Conservation (phyloP, 768 basidiomycete genomes). For the Podaxis carcinomalis region DNA sequence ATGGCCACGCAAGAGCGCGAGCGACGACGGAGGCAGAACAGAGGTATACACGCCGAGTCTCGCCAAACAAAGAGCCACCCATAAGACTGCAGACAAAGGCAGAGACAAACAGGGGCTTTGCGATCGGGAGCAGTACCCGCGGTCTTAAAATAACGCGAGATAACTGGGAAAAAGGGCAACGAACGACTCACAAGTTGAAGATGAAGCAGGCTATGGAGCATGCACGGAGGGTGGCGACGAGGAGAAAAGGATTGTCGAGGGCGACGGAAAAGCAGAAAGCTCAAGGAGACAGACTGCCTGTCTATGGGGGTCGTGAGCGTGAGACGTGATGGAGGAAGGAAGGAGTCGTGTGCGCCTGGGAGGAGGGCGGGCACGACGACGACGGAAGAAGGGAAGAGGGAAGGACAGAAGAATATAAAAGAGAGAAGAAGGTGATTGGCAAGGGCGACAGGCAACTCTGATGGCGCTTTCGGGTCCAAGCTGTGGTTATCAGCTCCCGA, state of each 20-base stretch:
- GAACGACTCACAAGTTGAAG: slow-evolving; percentile 5
- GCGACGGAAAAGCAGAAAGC: neutral
- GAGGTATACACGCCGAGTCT: neutral
- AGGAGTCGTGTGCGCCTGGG: slow-evolving; percentile 23
- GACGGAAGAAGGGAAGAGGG: slow-evolving; percentile 25
- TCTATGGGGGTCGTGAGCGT: slow-evolving; percentile 36
- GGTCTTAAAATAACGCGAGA: slow-evolving; percentile 5
- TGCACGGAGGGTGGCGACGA: neutral
- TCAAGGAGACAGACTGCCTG: slow-evolving; percentile 19
- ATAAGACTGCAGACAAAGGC: neutral
- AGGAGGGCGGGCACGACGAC: slow-evolving; percentile 38
- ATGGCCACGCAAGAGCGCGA: neutral
- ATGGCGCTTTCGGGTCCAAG: slow-evolving; percentile 12
- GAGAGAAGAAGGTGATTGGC: slow-evolving; percentile 19
- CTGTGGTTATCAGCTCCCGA: slow-evolving; percentile 16
- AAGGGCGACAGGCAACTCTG: slow-evolving; percentile 21
- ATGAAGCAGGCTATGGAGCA: slow-evolving; percentile 3
- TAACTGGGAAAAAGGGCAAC: neutral
- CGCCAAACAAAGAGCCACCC: neutral
- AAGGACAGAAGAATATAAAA: slow-evolving; percentile 25
- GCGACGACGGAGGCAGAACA: neutral
- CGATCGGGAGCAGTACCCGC: neutral
- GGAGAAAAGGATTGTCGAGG: slow-evolving; percentile 16
- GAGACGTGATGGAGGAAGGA: slow-evolving; percentile 33
- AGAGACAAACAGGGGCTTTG: slow-evolving; percentile 4